Conservation (phyloP, 345 rosid genomes). For the Balakata baccata region DNA sequence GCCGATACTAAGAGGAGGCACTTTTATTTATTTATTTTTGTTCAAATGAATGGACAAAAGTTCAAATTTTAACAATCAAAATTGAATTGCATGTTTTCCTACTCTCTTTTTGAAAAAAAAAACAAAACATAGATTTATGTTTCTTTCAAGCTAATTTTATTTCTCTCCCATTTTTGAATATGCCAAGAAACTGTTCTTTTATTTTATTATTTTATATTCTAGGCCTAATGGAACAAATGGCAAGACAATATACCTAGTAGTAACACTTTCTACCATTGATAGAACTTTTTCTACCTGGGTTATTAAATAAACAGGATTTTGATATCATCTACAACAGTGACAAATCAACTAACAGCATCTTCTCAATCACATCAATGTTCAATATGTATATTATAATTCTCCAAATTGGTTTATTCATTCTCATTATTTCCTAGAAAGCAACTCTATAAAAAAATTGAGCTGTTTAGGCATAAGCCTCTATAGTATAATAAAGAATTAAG, state of each 20-base stretch:
- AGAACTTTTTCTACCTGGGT: neutral
- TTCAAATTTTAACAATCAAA: too few species aligned
- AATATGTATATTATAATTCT: neutral
- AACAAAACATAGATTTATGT: too few species aligned
- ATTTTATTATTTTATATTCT: too few species aligned
- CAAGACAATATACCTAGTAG: neutral
- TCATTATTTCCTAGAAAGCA: neutral
- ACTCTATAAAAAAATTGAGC: neutral
- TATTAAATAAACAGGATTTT: neutral
- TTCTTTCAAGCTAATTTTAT: too few species aligned
- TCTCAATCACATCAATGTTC: constrained; percentile 6
- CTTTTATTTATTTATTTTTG: too few species aligned
- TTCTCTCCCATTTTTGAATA: too few species aligned
- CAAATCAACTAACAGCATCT: neutral
- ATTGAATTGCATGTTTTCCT: too few species aligned
- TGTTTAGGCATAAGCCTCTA: neutral
- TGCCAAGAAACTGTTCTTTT: too few species aligned
- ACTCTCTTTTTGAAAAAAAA: too few species aligned
- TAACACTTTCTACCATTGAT: neutral
- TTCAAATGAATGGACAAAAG: too few species aligned
- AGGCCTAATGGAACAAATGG: neutral
- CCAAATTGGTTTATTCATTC: constrained; percentile 1
- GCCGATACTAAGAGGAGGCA: too few species aligned
- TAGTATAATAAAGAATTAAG: neutral
- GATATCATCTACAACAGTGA: constrained; percentile 8